Evolutionary conservation across 2,329 filamentous ascomycete species (phyloP).

Genomic region (Pseudopithomyces chartarum): DNA sequence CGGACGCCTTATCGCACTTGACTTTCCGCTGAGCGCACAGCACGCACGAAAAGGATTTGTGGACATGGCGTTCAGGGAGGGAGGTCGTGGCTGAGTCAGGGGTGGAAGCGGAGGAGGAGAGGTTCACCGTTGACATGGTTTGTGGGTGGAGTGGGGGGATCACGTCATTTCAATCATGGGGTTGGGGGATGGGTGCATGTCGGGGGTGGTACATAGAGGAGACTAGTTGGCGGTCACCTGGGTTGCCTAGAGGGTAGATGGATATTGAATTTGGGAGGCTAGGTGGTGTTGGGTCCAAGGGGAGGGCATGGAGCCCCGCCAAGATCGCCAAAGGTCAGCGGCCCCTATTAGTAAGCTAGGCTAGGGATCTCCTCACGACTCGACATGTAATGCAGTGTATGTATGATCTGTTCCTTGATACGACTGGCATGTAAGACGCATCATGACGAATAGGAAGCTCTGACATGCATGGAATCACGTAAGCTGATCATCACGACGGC

Average conservation of each 20-base stretch:
- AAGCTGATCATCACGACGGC: too few species aligned
- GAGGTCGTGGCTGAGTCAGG: slow-evolving; percentile 7
- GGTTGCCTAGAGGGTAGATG: background rate
- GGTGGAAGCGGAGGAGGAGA: slow-evolving; percentile 1
- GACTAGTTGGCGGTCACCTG: background rate
- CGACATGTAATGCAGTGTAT: too few species aligned
- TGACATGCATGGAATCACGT: background rate
- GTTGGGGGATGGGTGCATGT: too few species aligned
- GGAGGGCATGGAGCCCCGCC: background rate
- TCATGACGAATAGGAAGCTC: background rate
- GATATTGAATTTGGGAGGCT: background rate
- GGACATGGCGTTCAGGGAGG: background rate
- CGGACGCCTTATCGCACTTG: slow-evolving; percentile 35
- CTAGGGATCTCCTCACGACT: background rate
- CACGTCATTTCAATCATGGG: background rate
- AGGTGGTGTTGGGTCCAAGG: background rate
- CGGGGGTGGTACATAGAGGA: too few species aligned
- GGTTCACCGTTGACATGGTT: background rate
- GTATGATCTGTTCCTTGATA: too few species aligned
- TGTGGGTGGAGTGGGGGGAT: background rate
- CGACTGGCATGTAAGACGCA: background rate
- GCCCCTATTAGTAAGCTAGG: background rate
- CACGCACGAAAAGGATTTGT: slow-evolving; percentile 41
- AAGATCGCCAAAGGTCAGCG: background rate
- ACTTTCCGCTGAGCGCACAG: slow-evolving; percentile 43